Base-by-base conservation (phyloP, 2,329 filamentous ascomycete genomes). In the Calonectria hawksworthii region DNA sequence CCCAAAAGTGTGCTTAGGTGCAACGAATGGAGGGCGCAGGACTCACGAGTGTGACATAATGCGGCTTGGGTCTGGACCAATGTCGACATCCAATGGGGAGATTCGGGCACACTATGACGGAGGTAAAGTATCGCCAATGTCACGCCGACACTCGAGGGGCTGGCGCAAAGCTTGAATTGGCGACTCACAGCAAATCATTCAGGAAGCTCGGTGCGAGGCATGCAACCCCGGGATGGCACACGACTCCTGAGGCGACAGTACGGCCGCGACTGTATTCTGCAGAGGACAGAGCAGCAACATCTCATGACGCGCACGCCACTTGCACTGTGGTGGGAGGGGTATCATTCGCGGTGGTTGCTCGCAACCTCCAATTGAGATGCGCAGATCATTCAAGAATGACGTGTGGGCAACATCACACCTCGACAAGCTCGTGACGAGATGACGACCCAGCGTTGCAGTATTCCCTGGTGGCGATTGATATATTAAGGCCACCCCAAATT, bases 321-420 rank as follows among this genome's bases (percentile, higher is more conserved):
- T 76, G 52, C 79, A 80, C 79, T 81, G 79, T 81, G 74, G 65
- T 50, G 63, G 74, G 79, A 79, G 76, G 79, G 78, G 76, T 67
- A 69, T 16, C 74, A 32, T 4, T 9, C 18, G 41, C 23, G 65
- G 79, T 74, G 72, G 56, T 75, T 74, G 67, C 74, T 66, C 30
- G 70, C 73, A 32, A 68, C 72, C 75, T 73, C 80, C 77, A 67
- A 69, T 71, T 67, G 32, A 69, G 73, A 74, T 70, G 72, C 74
- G 74, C 71, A 74, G 74, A 70, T 74, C 65, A 34, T 44, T 61
- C 32, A 34, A 41, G 69, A 65, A 81, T 81, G 80, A 81, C 80
- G 80, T 81, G 76, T 68, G 51, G 56, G 69, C 38, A 76, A 75
- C 80, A 81, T 81, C 80, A 81, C 76, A 41, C 61, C 26, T 68